Conservation (phyloP, 371 early-diverging fungal genomes). For the Mortierella polycephala region DNA sequence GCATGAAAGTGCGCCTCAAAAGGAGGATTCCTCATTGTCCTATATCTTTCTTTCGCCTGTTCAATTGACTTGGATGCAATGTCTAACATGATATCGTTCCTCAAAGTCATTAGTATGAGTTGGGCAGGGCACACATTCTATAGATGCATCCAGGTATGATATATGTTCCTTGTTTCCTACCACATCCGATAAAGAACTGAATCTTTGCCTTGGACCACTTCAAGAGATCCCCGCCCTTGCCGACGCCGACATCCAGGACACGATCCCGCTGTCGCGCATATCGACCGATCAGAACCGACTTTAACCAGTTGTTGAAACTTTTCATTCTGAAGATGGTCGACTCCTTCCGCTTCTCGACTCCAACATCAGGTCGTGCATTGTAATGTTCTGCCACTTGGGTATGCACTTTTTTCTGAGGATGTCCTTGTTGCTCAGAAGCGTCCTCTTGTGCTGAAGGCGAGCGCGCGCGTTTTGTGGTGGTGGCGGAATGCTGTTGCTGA, state of each 20-base stretch:
- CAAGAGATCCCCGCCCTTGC: slow-evolving; percentile 99
- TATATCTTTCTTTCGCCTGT: slow-evolving; percentile 87
- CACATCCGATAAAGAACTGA: slow-evolving; percentile 76
- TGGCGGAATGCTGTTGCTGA: slow-evolving; percentile 2
- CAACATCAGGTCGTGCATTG: slow-evolving; percentile 88
- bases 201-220: slow-evolving; percentile 90
- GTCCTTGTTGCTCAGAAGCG: neutral
- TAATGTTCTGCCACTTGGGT: slow-evolving; percentile 89
- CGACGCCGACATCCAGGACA: slow-evolving; percentile 97
- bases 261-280: slow-evolving; percentile 61
- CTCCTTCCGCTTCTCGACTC: slow-evolving; percentile 77
- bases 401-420: slow-evolving; percentile 15
- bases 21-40: slow-evolving; percentile 60
- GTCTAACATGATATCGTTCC: slow-evolving; percentile 62
- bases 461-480: slow-evolving; percentile 22
- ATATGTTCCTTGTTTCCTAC: slow-evolving; percentile 44
- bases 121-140: too few relatives aligned
- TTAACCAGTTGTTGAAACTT: slow-evolving; percentile 98
- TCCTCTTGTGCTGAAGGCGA: slow-evolving; percentile 24
- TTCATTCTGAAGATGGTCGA: slow-evolving; percentile 88
- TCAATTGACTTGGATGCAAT: slow-evolving; percentile 93
- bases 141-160: neutral
- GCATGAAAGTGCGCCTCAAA: slow-evolving; percentile 82
- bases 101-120: too few relatives aligned
- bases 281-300: slow-evolving; percentile 85